Base-by-base conservation (phyloP, 148 eudicot genomes). In the Cornus controversa region DNA sequence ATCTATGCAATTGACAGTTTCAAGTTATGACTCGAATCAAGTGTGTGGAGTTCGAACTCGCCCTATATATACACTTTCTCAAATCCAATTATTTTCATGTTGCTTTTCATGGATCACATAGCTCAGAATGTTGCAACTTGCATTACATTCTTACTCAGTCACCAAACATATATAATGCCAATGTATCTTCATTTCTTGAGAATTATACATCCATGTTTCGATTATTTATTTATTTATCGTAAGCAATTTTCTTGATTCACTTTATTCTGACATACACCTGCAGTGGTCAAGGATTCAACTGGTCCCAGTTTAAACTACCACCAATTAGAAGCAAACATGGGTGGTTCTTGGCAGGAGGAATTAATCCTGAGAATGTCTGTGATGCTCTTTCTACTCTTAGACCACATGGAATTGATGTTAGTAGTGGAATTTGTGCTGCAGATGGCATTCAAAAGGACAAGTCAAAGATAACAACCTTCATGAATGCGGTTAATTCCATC, bases 311-410 rank as follows among this genome's bases (percentile, higher is more conserved):
- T 73, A 86, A 85, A 82, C 78, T 92, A 53, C 98, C 97, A 8
- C 76, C 82, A 31, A 82, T 92, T 68, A 83, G 58, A 54, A 92
- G 95, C 89, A 92, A 89, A 83, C 66, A 88, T 24, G 98, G 98
- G 28, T 94, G 98, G 98, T 89, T 94, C 42, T 78, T 94, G 77
- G 98, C 98, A 0, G 98, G 98, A 57, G 98, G 97, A 79, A 92
- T 94, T 34, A 82, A 80, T 70, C 91, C 97, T 0, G 87, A 88
- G 27, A 94, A 94, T 57, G 97, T 80, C 13, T 65, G 75, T 57
- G 84, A 92, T 76, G 97, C 97, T 26, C 82, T 90, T 70, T 65
- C 85, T n/a, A 87, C 86, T 60, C 94, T 94, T 11, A 87, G 26
- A 73, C 98, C 98, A 20, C 77, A 84, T 23, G 98, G 98, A 70